Base-by-base conservation (phyloP, 441 rosid species). In the Daphne laureola region DNA sequence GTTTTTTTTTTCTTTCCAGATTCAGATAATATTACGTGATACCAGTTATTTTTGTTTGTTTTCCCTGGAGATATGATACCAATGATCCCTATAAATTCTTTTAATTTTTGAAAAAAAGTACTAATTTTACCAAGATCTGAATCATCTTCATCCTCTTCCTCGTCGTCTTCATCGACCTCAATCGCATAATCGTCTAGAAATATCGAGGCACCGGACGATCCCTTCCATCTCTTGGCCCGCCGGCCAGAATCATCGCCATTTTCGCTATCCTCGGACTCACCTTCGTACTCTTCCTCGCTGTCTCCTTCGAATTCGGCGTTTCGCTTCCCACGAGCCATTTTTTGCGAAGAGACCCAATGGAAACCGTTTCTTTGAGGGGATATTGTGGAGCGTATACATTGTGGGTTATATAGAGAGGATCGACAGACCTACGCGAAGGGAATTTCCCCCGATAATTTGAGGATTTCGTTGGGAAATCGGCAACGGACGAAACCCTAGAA, bases 111-210 rank as follows among this genome's bases (percentile, higher is more conserved):
- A 3, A 18, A 13, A 44, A 1, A 14, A 41, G 6, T 3, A 47
- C 27, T 2, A 11, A 6, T 16, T 7, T 6, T 73, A 85, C 91
- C 96, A 17, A 81, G 83, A 49, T 90, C 97, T 9, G 67, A 83
- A 3, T 80, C 96, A 5, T 79, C 94, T 8, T 80, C 96, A 1
- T 87, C 96, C 51, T 83, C 85, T 0, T 87, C 87, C 4, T 78
- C 77, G 3, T 73, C 81, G 36, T 84, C 78, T 0, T 82, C 87
- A 0, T 82, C 86, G 11, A 86, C 97, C 62, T 90, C 95, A 53
- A 77, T 90, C 6, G 88, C 97, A 4, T 63, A 76, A 52, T 86
- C 95, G 41, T 89, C 96, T 0, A 89, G 71, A 43, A 77, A 86
- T 51, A 54, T 67, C 23, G 92, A 81, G 27, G 84, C 65, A 57